Conservation (phyloP, 164 flowering plant species). For the Stephania japonica region DNA sequence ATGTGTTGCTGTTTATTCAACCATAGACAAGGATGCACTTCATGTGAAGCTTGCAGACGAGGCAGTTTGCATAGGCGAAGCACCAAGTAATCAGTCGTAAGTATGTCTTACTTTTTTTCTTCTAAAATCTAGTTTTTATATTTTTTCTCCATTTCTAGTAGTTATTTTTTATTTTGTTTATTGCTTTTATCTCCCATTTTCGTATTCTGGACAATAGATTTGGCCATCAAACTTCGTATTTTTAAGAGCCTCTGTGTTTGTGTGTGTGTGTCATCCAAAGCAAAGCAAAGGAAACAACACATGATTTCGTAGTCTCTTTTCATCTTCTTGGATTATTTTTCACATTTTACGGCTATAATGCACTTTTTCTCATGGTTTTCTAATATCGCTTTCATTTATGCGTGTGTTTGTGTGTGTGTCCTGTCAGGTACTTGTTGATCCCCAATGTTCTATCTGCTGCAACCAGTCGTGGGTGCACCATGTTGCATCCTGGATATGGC, state of each 20-base stretch:
- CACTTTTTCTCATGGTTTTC: background rate
- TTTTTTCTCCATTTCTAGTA: background rate
- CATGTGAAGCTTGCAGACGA: conserved; percentile 98
- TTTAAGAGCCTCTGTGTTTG: background rate
- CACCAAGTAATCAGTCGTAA: conserved; percentile 97
- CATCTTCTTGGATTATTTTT: background rate
- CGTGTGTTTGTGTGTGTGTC: conserved; percentile 1
- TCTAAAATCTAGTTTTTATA: background rate
- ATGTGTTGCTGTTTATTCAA: conserved; percentile 96
- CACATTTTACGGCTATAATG: background rate
- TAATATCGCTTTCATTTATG: background rate
- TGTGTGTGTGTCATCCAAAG: background rate
- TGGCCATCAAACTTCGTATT: background rate
- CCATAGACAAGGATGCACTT: conserved; percentile 95
- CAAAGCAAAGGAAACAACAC: background rate
- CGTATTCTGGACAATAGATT: background rate
- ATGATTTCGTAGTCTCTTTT: background rate
- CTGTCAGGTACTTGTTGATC: conserved; percentile 68
- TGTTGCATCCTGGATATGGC: conserved; percentile 99
- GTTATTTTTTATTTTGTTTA: background rate
- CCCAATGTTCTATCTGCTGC: conserved; percentile 96
- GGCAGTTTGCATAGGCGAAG: conserved; percentile 99
- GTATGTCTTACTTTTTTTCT: conserved; percentile 18
- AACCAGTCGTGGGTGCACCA: conserved; percentile 71
- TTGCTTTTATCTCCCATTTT: background rate